Conservation (phyloP, 345 rosid genomes). For the Euphorbia peplus region DNA sequence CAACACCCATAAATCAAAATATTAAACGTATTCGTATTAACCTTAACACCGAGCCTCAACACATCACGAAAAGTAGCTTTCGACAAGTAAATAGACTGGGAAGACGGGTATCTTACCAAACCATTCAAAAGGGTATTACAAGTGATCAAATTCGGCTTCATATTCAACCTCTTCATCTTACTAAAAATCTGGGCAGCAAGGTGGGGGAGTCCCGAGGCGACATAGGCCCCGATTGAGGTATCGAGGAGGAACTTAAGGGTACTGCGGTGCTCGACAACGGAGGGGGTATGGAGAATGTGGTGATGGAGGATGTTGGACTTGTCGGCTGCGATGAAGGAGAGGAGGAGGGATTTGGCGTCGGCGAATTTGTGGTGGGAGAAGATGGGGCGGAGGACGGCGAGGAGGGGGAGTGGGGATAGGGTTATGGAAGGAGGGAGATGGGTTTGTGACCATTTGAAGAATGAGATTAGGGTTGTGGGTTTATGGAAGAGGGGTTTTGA, state of each 20-base stretch:
- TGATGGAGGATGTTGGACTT: slow-evolving; percentile 42
- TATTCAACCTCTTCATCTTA: slow-evolving; percentile 52
- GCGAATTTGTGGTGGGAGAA: slow-evolving; percentile 51
- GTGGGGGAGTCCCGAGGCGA: slow-evolving; percentile 55
- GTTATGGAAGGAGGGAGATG: slow-evolving; percentile 37
- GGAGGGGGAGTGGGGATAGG: slow-evolving; percentile 51
- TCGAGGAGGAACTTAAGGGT: slow-evolving; percentile 56
- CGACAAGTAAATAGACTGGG: slow-evolving; percentile 45
- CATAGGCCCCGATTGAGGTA: slow-evolving; percentile 54
- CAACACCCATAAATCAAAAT: slow-evolving; percentile 72
- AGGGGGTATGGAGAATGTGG: slow-evolving; percentile 41
- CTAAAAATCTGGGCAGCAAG: slow-evolving; percentile 60
- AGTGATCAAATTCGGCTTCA: slow-evolving; percentile 59
- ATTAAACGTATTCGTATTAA: slow-evolving; percentile 53
- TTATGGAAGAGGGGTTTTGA: slow-evolving; percentile 37
- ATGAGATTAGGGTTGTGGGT: slow-evolving; percentile 53
- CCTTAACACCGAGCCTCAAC: slow-evolving; percentile 45
- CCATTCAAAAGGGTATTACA: slow-evolving; percentile 67
- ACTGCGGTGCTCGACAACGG: slow-evolving; percentile 4
- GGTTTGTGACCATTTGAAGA: slow-evolving; percentile 49
- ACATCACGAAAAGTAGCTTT: slow-evolving; percentile 51
- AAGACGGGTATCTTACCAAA: slow-evolving; percentile 62
- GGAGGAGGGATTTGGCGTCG: slow-evolving; percentile 62
- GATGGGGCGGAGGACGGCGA: slow-evolving; percentile 56
- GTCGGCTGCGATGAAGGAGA: slow-evolving; percentile 56